Evolutionary conservation across 2,329 filamentous ascomycete genomes (phyloP).

Genomic region (Paecilomyces variotii): DNA sequence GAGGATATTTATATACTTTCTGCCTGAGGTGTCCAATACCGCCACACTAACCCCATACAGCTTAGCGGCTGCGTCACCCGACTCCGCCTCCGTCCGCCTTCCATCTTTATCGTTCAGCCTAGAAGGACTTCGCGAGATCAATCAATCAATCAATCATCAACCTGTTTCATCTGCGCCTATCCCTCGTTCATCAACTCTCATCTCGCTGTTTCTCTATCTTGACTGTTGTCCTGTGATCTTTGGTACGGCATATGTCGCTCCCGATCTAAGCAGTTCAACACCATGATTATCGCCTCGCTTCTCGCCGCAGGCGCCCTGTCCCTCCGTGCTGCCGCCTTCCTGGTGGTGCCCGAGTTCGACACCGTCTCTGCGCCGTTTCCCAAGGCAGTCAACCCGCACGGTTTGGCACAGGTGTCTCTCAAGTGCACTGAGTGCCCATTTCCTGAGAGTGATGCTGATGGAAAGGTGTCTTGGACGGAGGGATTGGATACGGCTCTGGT

Average conservation of each 20-base stretch:
- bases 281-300: constrained; percentile 30
- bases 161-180: not conserved
- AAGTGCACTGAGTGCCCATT: constrained; percentile 33
- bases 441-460: constrained; percentile 20
- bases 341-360: constrained; percentile 28
- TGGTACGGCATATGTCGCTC: not conserved
- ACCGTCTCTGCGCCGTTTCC: constrained; percentile 16
- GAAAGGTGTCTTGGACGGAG: constrained; percentile 25
- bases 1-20: not conserved
- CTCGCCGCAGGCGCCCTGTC: constrained; percentile 26
- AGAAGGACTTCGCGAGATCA: not conserved
- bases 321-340: constrained; percentile 28
- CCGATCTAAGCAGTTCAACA: constrained; percentile 3
- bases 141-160: not conserved
- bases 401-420: constrained; percentile 22
- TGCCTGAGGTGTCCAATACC: not conserved
- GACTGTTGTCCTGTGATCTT: not conserved
- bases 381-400: constrained; percentile 15
- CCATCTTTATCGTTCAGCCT: no score
- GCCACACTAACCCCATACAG: not conserved
- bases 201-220: constrained; percentile 2
- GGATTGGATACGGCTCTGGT: constrained; percentile 30
- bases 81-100: not conserved
- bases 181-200: not conserved
- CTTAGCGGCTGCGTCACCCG: not conserved